phyloP scores from a whole-genome alignment of 164 flowering plant species.

The Piper longum region DNA sequence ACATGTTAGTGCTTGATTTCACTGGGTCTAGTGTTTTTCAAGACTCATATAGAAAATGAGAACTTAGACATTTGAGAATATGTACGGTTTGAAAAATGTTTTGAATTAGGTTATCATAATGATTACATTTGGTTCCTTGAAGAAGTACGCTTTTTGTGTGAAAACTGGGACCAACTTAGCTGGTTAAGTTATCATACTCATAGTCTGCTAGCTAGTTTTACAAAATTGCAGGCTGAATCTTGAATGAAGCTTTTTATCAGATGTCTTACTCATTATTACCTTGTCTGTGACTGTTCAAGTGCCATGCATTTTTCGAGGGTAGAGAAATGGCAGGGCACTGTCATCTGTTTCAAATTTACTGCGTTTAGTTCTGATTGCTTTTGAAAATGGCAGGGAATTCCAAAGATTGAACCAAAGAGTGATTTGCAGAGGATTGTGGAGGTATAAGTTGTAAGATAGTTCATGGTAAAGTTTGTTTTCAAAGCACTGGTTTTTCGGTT shows the following conservation, averaged over 20 bases:
- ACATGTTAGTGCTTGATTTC: no score
- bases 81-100: no score
- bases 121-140: no score
- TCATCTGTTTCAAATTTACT: background rate
- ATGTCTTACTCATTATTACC: background rate
- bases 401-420: slow-evolving; percentile 80
- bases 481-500: background rate
- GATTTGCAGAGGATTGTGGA: slow-evolving; percentile 79
- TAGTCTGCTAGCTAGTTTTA: background rate
- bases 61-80: no score
- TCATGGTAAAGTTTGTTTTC: background rate
- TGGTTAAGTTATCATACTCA: background rate
- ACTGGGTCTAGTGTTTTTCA: no score
- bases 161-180: background rate
- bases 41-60: no score
- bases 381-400: slow-evolving; percentile 46
- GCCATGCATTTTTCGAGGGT: background rate
- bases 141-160: no score
- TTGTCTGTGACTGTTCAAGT: background rate
- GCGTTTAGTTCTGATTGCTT: background rate
- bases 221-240: background rate
- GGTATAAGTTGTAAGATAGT: slow-evolving; percentile 25
- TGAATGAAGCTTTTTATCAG: background rate
- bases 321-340: background rate
- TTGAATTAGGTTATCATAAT: no score